Evolutionary conservation across 768 basidiomycete species (phyloP).

Genomic region (Tylopilus sp.): DNA sequence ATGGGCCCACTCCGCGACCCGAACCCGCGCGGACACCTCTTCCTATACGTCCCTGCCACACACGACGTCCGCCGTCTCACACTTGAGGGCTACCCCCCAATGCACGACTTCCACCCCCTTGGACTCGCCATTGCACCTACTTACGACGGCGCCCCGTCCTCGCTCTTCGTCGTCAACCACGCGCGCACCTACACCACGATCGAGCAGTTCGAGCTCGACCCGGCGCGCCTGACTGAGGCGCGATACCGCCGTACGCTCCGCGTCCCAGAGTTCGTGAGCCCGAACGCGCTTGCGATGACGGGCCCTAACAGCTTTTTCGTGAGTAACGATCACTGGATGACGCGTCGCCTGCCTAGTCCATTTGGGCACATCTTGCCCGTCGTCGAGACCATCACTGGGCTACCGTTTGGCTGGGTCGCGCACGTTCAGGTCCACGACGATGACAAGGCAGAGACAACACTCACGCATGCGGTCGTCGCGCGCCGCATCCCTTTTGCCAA

Average conservation of each 20-base stretch:
- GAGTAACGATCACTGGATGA: constrained; percentile 68
- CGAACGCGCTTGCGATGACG: constrained; percentile 65
- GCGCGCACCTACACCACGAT: constrained; percentile 56
- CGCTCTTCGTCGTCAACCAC: constrained; percentile 69
- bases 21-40: constrained; percentile 54
- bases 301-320: constrained; percentile 68
- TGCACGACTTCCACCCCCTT: constrained; percentile 69
- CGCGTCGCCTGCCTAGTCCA: constrained; percentile 50
- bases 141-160: constrained; percentile 43
- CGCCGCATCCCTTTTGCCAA: constrained; percentile 63
- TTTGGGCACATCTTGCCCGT: constrained; percentile 51
- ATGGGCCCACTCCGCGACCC: constrained; percentile 69
- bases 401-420: constrained; percentile 59
- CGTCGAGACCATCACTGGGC: constrained; percentile 50
- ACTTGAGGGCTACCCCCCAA: constrained; percentile 50
- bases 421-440: constrained; percentile 45
- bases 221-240: constrained; percentile 40
- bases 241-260: constrained; percentile 58
- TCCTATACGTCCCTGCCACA: constrained; percentile 42
- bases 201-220: constrained; percentile 62
- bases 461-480: constrained; percentile 40
- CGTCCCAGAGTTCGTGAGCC: constrained; percentile 55
- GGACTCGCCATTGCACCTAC: constrained; percentile 61
- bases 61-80: constrained; percentile 37
- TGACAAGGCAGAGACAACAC: constrained; percentile 21